Conservation (phyloP, 2,329 filamentous ascomycete genomes). For the Cytospora mali region DNA sequence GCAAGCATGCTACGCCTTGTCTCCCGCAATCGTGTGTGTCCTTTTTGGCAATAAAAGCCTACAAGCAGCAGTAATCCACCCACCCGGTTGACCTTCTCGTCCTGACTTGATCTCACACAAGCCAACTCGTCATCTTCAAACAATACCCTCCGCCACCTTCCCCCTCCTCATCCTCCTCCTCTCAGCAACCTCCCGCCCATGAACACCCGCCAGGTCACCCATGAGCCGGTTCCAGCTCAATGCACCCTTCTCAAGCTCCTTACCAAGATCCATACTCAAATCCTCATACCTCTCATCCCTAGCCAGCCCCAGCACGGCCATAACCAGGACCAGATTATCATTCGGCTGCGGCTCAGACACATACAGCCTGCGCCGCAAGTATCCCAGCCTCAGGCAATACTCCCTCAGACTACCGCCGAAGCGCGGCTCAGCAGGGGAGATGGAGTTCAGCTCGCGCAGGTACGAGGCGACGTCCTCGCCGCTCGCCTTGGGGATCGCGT, state of each 20-base stretch:
- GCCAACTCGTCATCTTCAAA: background rate
- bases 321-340: conserved; percentile 28
- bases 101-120: background rate
- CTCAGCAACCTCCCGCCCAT: conserved; percentile 25
- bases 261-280: conserved; percentile 23
- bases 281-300: conserved; percentile 23
- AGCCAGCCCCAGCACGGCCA: conserved; percentile 25
- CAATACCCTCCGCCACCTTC: background rate
- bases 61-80: background rate
- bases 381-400: conserved; percentile 22
- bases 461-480: conserved; percentile 23
- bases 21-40: background rate
- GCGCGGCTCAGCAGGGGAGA: conserved; percentile 23
- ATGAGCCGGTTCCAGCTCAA: conserved; percentile 26
- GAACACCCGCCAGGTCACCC: conserved; percentile 23
- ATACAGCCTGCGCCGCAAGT: conserved; percentile 24
- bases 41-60: background rate
- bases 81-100: background rate
- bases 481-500: conserved; percentile 19
- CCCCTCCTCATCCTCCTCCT: conserved; percentile 11
- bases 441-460: conserved; percentile 24
- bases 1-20: background rate
- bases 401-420: conserved; percentile 25
- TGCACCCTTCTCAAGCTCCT: conserved; percentile 25
- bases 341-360: conserved; percentile 28